Evolutionary conservation across 2,329 filamentous ascomycete genomes (phyloP).

Genomic region (Sporothrix schenckii): DNA sequence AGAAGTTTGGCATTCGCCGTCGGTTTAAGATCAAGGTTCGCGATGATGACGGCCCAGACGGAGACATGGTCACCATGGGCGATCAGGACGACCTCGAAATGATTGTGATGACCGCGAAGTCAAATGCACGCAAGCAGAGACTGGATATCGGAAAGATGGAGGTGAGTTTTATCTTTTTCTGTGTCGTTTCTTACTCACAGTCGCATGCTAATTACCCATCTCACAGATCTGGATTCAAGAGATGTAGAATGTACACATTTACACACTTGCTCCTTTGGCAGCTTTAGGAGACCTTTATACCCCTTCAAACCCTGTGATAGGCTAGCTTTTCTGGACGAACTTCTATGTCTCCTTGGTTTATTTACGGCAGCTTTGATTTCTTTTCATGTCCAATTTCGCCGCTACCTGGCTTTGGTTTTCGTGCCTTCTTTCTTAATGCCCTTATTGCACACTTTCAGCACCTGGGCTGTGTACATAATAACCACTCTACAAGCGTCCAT

Average conservation of each 20-base stretch:
- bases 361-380: not conserved
- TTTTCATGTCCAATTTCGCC: not conserved
- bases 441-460: slow-evolving; percentile 4
- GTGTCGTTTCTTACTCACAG: not conserved
- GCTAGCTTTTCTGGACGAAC: slow-evolving; percentile 1
- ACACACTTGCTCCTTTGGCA: slow-evolving; percentile 20
- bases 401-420: not conserved
- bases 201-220: slow-evolving; percentile 36
- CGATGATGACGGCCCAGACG: slow-evolving; percentile 72
- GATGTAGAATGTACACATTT: slow-evolving; percentile 35
- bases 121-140: slow-evolving; percentile 70
- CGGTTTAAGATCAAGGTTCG: slow-evolving; percentile 87
- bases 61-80: slow-evolving; percentile 95
- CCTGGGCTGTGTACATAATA: slow-evolving; percentile 18
- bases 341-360: not conserved
- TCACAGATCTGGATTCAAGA: slow-evolving; percentile 44
- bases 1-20: slow-evolving; percentile 79
- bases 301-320: not conserved
- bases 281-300: slow-evolving; percentile 16
- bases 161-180: slow-evolving; percentile 59
- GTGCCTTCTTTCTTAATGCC: not conserved
- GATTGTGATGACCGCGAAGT: slow-evolving; percentile 71
- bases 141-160: slow-evolving; percentile 92
- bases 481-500: not conserved
- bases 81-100: slow-evolving; percentile 96